Percentiles rank a stretch among this genome's conserved stretches.
Evolutionary conservation across 176 grass and related monocot species (phyloP).

Genomic region (Saccharum officinarum): DNA sequence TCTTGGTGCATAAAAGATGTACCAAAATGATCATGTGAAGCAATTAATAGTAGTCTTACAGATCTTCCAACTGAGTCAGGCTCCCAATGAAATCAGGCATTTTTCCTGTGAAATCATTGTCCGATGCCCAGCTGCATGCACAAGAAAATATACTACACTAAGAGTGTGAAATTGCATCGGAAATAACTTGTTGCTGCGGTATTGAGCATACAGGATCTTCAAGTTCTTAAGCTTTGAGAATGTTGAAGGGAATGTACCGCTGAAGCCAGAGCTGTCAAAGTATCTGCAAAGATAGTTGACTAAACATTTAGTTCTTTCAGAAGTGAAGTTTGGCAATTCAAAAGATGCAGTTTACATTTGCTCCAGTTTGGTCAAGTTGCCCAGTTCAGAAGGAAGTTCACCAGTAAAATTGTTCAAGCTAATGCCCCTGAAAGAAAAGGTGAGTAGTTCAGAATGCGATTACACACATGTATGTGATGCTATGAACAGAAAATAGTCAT

Average conservation of each 20-base stretch:
- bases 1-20: not conserved
- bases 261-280: conserved; percentile 64
- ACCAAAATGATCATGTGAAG: not conserved
- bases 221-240: conserved; percentile 62
- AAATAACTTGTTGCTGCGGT: not conserved
- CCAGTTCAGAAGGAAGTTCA: conserved; percentile 47
- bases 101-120: conserved; percentile 57
- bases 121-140: conserved; percentile 37
- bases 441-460: not conserved
- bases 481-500: not conserved
- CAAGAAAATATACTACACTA: not conserved
- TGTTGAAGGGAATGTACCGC: conserved; percentile 54
- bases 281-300: conserved; percentile 41
- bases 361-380: conserved; percentile 48
- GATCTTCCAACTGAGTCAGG: conserved; percentile 25
- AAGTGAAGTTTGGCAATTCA: not conserved
- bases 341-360: conserved; percentile 18
- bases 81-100: conserved; percentile 54
- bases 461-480: not conserved
- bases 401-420: conserved; percentile 53
- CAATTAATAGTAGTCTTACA: conserved; percentile 17
- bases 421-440: conserved; percentile 30
- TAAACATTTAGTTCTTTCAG: not conserved
- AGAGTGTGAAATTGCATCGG: not conserved
- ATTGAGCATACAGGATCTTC: conserved; percentile 37